Conservation (phyloP, 2,329 filamentous ascomycete species). For the Colletotrichum sublineola region DNA sequence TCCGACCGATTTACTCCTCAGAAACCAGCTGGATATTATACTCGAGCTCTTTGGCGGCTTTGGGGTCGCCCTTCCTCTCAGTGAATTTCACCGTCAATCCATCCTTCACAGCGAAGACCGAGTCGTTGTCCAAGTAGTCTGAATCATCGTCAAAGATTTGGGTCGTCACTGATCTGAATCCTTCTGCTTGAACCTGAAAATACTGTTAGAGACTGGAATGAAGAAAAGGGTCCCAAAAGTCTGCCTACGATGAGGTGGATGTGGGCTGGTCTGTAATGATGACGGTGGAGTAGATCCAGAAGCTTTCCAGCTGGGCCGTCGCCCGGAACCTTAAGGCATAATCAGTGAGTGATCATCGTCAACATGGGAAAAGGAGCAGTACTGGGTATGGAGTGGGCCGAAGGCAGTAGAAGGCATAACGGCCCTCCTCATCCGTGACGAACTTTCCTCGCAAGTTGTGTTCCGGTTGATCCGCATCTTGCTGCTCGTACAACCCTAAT, state of each 20-base stretch:
- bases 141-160: conserved; percentile 81
- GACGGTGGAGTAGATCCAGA: conserved; percentile 66
- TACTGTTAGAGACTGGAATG: conserved; percentile 39
- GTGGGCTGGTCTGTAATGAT: conserved; percentile 70
- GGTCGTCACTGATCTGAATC: conserved; percentile 76
- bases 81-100: conserved; percentile 61
- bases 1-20: background rate
- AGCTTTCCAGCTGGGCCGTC: conserved; percentile 68
- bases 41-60: conserved; percentile 70
- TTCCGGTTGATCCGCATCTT: conserved; percentile 71
- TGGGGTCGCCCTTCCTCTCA: conserved; percentile 52
- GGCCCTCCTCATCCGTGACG: conserved; percentile 71
- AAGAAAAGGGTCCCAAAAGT: background rate
- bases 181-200: conserved; percentile 58
- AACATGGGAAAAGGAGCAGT: conserved; percentile 7
- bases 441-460: conserved; percentile 78
- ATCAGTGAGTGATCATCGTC: background rate
- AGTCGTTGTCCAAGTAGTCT: conserved; percentile 68
- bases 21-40: conserved; percentile 65
- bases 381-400: conserved; percentile 62
- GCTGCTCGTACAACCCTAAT: conserved; percentile 67
- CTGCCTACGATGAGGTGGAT: conserved; percentile 68
- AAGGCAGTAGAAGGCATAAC: conserved; percentile 69
- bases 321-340: conserved; percentile 50
- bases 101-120: conserved; percentile 68